A percentile compares a stretch with the other conserved stretches of the same genome.
These are phyloP conservation scores for Aspergillus hancockii DNA, from an alignment of 495 filamentous ascomycete species.

Conservation along the genomic window DNA sequence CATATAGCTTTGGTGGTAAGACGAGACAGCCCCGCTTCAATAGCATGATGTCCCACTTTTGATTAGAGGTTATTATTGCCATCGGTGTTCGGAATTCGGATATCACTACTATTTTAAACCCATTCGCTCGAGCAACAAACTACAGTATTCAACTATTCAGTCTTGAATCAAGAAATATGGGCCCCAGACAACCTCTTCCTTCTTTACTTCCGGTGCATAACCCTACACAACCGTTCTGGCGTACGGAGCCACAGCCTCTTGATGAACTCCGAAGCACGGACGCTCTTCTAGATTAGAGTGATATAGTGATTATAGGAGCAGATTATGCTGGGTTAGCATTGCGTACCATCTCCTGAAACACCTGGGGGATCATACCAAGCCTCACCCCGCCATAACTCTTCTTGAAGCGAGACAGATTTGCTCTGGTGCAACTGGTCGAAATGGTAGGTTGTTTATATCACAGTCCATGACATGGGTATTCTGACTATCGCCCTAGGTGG, in stretches of 20 bases:
- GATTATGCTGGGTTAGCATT: conserved; percentile 67
- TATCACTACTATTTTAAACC: too few relatives aligned
- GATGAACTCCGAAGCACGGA: conserved; percentile 51
- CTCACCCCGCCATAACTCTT: conserved; percentile 29
- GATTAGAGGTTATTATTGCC: too few relatives aligned
- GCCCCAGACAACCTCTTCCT: conserved; percentile 3
- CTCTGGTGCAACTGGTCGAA: conserved; percentile 46
- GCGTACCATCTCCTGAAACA: conserved; percentile 59
- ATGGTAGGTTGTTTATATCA: conserved; percentile 25
- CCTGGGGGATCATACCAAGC: conserved; percentile 15
- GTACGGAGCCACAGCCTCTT: conserved; percentile 53
- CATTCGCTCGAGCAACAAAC: too few relatives aligned
- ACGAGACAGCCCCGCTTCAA: neutral
- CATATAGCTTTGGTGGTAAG: neutral
- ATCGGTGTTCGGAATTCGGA: too few relatives aligned
- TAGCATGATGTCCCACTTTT: neutral
- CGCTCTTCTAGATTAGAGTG: conserved; percentile 51
- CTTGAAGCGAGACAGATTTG: conserved; percentile 45
- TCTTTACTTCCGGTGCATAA: conserved; percentile 30
- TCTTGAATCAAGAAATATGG: neutral
- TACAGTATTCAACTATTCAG: too few relatives aligned
- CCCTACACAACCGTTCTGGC: conserved; percentile 71
- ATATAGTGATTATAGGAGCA: conserved; percentile 70
- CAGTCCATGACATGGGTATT: neutral
- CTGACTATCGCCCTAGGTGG: conserved; percentile 26